Base-by-base conservation (phyloP, 2,329 filamentous ascomycete genomes). In the Fusarium cyanostomum region DNA sequence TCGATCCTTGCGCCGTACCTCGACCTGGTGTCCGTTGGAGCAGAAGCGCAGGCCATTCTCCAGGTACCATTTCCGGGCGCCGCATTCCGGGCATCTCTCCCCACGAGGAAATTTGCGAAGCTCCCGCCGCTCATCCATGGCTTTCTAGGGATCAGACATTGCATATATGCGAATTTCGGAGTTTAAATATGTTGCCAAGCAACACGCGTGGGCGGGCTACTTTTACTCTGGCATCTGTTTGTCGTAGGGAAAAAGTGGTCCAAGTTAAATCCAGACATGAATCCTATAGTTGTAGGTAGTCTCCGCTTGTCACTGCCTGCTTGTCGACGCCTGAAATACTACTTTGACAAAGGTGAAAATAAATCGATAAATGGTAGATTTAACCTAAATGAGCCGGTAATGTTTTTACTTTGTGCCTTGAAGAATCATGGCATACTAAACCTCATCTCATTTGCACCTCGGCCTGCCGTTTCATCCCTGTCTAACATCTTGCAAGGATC, bases 1-100 rank as follows among this genome's bases (percentile, higher is more conserved):
- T 26, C 9, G 5, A 13, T n/a, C 13, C 16, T 10, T 12, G 26
- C 9, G 18, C 13, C 35, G 21, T 38, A 92, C 90, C 78, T 92
- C 88, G 68, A 94, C 88, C 67, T 89, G 86, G 79, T 96, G 92
- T 28, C 92, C 92, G 66, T 91, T 89, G 63, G 89, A 83, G 76
- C 92, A 96, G 74, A 92, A 96, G 62, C 89, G 86, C 56, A 89
- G 84, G 4, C 92, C 92, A 75, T 91, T 90, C 66, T 93, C 88
- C 28, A 89, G 80, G 72, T 92, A 91, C 78, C 90, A 92, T 62
- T 85, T 84, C 37, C 83, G 84, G 48, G 90, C 89, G 58, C 90
- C 89, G 73, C 92, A 96, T 70, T 86, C 82, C 31, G 85, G 81
- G 66, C 85, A 87, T 41, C 80, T 77, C 68, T 87, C 81, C 28